phyloP scores from a whole-genome alignment of 1,139 yeast species.

The Geotrichum cucujoidarum region DNA sequence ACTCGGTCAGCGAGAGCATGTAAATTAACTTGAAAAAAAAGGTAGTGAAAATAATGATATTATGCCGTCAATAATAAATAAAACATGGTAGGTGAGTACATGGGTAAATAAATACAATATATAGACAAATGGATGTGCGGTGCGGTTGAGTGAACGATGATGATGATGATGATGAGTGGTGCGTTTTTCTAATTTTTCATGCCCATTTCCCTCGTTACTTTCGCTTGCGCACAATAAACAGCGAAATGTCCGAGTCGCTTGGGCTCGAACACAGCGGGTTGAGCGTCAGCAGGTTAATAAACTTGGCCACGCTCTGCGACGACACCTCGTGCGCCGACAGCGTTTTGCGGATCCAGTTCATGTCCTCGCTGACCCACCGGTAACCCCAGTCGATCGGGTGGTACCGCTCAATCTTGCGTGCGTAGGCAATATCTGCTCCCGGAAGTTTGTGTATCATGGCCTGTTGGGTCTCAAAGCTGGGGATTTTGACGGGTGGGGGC shows the following conservation, averaged over 20 bases:
- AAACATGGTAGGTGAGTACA: background rate
- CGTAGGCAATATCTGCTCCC: conserved; percentile 22
- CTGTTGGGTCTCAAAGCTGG: conserved; percentile 22
- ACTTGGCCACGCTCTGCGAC: conserved; percentile 21
- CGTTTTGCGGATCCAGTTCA: conserved; percentile 24
- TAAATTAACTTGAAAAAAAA: conserved; percentile 9
- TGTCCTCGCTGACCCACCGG: conserved; percentile 27
- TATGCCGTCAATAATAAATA: conserved; percentile 1
- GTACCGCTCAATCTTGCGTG: conserved; percentile 16
- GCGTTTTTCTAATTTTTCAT: background rate
- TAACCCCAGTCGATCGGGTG: conserved; percentile 27
- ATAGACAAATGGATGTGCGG: background rate
- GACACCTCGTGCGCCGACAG: conserved; percentile 18
- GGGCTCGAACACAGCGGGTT: conserved; percentile 21
- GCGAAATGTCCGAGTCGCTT: conserved; percentile 22
- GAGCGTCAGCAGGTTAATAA: conserved; percentile 23
- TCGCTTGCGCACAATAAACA: conserved; percentile 24
- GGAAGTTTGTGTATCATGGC: conserved; percentile 17
- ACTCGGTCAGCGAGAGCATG: conserved; percentile 20
- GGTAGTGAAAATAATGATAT: conserved; percentile 1
- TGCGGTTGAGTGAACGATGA: too few relatives aligned
- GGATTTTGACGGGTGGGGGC: conserved; percentile 24
- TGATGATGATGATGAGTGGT: too few relatives aligned
- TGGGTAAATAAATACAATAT: background rate
- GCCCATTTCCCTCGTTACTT: background rate